These are phyloP conservation scores for Pterulicium gracile DNA, from an alignment of 1,284 basidiomycete genomes.

Conservation along the genomic window DNA sequence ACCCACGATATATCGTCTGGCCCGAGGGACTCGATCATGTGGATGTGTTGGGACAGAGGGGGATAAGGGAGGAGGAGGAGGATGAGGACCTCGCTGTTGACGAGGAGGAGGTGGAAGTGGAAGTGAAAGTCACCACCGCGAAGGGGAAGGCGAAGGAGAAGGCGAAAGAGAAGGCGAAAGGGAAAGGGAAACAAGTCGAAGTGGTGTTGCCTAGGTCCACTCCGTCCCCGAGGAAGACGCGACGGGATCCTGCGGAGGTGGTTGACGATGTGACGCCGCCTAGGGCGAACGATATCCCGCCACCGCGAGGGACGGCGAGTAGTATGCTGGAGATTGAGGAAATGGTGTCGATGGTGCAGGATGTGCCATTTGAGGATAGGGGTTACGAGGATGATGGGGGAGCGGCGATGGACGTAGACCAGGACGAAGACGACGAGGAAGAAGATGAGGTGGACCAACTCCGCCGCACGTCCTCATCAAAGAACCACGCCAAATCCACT, in stretches of 20 bases:
- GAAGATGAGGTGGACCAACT: no score
- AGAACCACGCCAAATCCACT: no score
- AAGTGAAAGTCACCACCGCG: conserved; percentile 11
- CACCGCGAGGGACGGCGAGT: not conserved
- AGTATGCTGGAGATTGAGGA: conserved; percentile 6
- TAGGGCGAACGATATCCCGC: conserved; percentile 12
- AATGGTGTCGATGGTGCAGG: not conserved
- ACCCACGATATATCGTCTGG: conserved; percentile 58
- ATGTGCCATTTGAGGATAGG: not conserved
- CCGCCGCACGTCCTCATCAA: no score
- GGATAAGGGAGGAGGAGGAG: conserved; percentile 22
- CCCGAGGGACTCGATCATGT: conserved; percentile 60
- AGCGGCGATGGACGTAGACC: conserved; percentile 8
- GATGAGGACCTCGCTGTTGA: conserved; percentile 16
- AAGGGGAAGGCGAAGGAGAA: conserved; percentile 10
- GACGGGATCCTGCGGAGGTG: conserved; percentile 18
- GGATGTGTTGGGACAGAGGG: conserved; percentile 42
- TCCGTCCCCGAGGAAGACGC: conserved; percentile 17
- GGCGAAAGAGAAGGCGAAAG: conserved; percentile 9
- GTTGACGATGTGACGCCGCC: conserved; percentile 12
- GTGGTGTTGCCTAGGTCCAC: conserved; percentile 2
- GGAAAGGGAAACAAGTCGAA: conserved; percentile 12
- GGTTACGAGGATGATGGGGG: conserved; percentile 9
- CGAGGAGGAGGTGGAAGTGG: conserved; percentile 19
- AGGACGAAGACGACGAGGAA: not conserved